Percentiles rank a stretch among this genome's conserved stretches.
Conservation (phyloP, 179 eudicot species). For the Actinidia arguta region DNA sequence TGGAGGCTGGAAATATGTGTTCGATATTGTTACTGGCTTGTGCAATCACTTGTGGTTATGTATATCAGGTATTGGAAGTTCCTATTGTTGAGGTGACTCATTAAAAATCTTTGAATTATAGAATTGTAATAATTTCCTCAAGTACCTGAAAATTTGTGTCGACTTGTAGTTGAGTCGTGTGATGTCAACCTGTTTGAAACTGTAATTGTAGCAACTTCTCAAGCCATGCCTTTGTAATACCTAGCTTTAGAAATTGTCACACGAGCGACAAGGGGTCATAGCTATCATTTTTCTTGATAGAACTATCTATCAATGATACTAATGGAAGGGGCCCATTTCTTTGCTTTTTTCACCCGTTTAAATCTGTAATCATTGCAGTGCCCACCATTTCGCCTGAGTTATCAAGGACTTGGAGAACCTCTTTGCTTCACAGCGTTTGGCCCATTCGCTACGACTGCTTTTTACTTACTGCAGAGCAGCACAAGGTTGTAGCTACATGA, state of each 20-base stretch:
- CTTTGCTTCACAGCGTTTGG: conserved; percentile 90
- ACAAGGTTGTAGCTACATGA: conserved; percentile 47
- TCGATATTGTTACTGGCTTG: conserved; percentile 66
- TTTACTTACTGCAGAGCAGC: conserved; percentile 70
- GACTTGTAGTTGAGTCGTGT: too few relatives aligned
- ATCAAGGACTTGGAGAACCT: conserved; percentile 79
- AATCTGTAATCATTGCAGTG: conserved; percentile 53
- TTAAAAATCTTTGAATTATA: conserved; percentile 2
- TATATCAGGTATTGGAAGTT: conserved; percentile 68
- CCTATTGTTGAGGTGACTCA: background rate
- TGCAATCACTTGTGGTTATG: conserved; percentile 82
- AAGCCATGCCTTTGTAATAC: background rate
- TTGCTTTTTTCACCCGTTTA: conserved; percentile 53
- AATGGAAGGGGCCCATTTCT: conserved; percentile 84
- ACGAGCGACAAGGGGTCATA: background rate
- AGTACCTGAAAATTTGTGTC: too few relatives aligned
- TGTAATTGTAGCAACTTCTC: background rate
- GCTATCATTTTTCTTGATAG: conserved; percentile 19
- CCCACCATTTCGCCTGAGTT: conserved; percentile 82
- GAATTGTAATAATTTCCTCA: background rate
- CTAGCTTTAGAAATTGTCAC: background rate
- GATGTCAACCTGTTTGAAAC: background rate
- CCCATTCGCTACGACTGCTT: conserved; percentile 89
- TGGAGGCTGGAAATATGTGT: conserved; percentile 63
- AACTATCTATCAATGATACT: conserved; percentile 85